Evolutionary conservation across 805 yeast genomes (phyloP), one percentile per base, ranked within the genome.

Genomic region (Saccharomycopsis sp.): DNA sequence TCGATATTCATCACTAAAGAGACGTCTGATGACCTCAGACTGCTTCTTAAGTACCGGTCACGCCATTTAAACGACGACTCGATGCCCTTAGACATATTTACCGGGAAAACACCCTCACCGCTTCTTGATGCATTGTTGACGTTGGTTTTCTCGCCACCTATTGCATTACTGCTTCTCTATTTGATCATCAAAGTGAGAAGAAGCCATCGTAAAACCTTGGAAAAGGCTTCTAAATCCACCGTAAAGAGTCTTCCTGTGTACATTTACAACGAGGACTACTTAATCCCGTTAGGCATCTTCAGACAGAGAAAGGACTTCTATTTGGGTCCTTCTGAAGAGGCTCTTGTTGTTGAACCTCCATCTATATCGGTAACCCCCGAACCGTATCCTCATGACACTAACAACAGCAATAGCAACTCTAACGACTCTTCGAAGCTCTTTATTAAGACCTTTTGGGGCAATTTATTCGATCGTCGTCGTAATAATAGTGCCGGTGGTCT

Each of bases 1-100:
- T 73, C 83, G 2, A 68, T 84, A 65, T 81, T 83, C 65, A 76
- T 82, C 35, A 68, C 82, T 1, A 67, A 72, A 51, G 77, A 78
- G 25, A 55, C 63, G 42, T 76, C 79, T 47, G 80, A 72, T 63
- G 67, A 66, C 23, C 41, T 62, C 12, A 63, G 71, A 9, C 47
- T 57, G n/a, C 51, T 60, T 8, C 53, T 54, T 7, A n/a, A 44
- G 7, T 29, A 29, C 38, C 38, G 12, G 38, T 29, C 38, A 12
- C 38, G 38, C 5, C 49, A 44, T 44, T 12, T 17, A 7, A 17
- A 17, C 22, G 19, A n/a, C 8, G 49, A 44, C 49, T 19, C 19
- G 19, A 19, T 44, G 22, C 19, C 49, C 12, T 44, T 44, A 17
- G 22, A 60, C 19, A 64, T 68, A 24, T 61, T 59, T 38, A 64